phyloP scores from a whole-genome alignment of 2,329 filamentous ascomycete species.

The Penicillium sp. region DNA sequence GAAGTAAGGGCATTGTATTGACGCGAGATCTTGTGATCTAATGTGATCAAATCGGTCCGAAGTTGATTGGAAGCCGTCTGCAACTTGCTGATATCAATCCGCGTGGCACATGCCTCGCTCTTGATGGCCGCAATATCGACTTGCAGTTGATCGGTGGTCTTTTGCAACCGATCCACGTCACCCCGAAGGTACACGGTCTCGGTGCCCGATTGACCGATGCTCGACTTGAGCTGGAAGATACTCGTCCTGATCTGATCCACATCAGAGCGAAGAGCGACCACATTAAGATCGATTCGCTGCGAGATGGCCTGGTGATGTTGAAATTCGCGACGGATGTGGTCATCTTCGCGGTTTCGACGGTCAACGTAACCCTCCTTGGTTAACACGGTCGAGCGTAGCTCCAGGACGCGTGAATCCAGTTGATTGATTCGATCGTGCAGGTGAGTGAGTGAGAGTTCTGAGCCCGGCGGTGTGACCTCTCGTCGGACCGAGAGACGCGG shows the following conservation, averaged over 20 bases:
- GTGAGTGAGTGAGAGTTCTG: constrained; percentile 32
- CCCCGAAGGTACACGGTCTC: constrained; percentile 33
- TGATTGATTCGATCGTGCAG: constrained; percentile 36
- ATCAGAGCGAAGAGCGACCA: constrained; percentile 31
- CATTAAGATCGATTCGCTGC: constrained; percentile 32
- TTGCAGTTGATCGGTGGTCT: constrained; percentile 34
- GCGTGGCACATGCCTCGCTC: constrained; percentile 29
- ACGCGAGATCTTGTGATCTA: constrained; percentile 30
- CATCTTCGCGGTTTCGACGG: constrained; percentile 36
- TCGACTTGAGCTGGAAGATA: constrained; percentile 31
- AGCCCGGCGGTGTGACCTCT: constrained; percentile 32
- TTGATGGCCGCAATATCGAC: constrained; percentile 30
- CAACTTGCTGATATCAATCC: constrained; percentile 34
- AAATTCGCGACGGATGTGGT: constrained; percentile 36
- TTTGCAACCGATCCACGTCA: constrained; percentile 34
- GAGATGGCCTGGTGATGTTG: constrained; percentile 31
- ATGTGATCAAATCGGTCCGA: constrained; percentile 31
- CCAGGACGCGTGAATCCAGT: constrained; percentile 34
- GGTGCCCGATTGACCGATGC: constrained; percentile 26
- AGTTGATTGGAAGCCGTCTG: constrained; percentile 32
- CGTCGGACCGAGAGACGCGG: constrained; percentile 30
- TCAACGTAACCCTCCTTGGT: constrained; percentile 37
- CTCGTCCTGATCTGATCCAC: constrained; percentile 32
- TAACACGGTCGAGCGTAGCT: constrained; percentile 33
- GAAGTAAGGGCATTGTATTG: constrained; percentile 21